These are phyloP conservation scores for Fusarium buxicola DNA, from an alignment of 2,329 filamentous ascomycete species.

Conservation along the genomic window DNA sequence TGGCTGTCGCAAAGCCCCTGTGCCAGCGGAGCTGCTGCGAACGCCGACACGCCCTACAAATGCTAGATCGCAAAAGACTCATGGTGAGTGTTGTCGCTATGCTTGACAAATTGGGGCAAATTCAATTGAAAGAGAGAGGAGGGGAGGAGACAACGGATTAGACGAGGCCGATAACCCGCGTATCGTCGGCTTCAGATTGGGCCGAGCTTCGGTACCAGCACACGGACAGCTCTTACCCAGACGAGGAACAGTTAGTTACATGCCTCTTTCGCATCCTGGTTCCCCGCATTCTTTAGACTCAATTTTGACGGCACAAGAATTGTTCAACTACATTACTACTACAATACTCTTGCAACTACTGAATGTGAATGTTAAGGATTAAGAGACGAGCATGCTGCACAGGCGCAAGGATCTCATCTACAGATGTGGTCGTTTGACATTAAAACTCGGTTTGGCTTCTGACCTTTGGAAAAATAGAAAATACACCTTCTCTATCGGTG, in stretches of 20 bases:
- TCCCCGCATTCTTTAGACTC: constrained; percentile 24
- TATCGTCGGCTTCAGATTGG: constrained; percentile 47
- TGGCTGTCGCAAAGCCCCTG: constrained; percentile 57
- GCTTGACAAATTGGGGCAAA: not conserved
- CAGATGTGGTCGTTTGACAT: constrained; percentile 51
- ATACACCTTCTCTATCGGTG: constrained; percentile 51
- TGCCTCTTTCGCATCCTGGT: constrained; percentile 13
- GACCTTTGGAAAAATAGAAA: constrained; percentile 53
- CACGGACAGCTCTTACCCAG: constrained; percentile 7
- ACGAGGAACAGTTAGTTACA: constrained; percentile 14
- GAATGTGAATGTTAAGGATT: constrained; percentile 25
- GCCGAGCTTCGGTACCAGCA: constrained; percentile 36
- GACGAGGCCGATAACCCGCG: constrained; percentile 41
- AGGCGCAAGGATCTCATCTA: constrained; percentile 41
- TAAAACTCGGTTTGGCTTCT: constrained; percentile 53
- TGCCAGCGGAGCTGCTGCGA: constrained; percentile 47
- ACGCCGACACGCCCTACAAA: constrained; percentile 55
- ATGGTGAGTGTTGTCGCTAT: constrained; percentile 41
- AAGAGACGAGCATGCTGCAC: constrained; percentile 22
- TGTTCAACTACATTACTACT: constrained; percentile 24
- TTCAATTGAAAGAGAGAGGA: constrained; percentile 21
- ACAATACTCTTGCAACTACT: constrained; percentile 36
- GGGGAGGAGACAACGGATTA: constrained; percentile 23
- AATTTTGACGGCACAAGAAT: not conserved
- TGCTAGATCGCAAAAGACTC: constrained; percentile 51